Evolutionary conservation across 2,329 filamentous ascomycete species (phyloP), one percentile per base, ranked within the genome.

Genomic region (Penicillium sp.): DNA sequence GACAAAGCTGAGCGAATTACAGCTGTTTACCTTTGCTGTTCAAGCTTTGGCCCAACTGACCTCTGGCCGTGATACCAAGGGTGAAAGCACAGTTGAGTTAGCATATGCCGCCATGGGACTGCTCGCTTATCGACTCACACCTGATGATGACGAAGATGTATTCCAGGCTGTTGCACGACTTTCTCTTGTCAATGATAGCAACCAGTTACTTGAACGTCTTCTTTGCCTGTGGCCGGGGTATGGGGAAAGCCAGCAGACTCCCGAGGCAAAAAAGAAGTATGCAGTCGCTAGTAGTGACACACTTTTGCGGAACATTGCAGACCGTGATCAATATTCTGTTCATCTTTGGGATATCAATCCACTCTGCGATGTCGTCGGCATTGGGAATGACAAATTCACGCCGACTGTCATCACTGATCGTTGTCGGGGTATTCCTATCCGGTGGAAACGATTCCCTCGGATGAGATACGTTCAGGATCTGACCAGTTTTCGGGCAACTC

Each of bases 311-410:
- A 61, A 58, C 37, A 57, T 64, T n/a, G 54, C 56, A 4, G 44
- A 57, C 9, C 44, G 52, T 7, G 69, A 70, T 49, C 58, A 59
- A 21, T 68, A 59, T 27, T 56, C 53, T 6, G 60, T 58, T 12
- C 65, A 63, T 21, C 54, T 70, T 4, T 70, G 68, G 65, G 65
- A 70, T 46, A 64, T 71, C 24, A 44, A 66, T 15, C 69, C 69
- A 3, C 54, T 55, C 4, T 69, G 67, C 41, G 60, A 68, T 44
- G 58, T 70, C 5, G 66, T 67, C 5, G 69, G 63, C 20, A 59
- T 71, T 9, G 56, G 65, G 9, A 62, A 69, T 27, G 63, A 71
- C 23, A 51, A 63, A 12, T 62, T 63, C 7, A 20, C 47, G 13
- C 54, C 54, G 3, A 56, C 51, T 3, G 36, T 71, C 15, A 56